Percentiles rank a stretch among this genome's conserved stretches.
Conservation (phyloP, 1,284 basidiomycete species). For the Cutaneotrichosporon curvatum region DNA sequence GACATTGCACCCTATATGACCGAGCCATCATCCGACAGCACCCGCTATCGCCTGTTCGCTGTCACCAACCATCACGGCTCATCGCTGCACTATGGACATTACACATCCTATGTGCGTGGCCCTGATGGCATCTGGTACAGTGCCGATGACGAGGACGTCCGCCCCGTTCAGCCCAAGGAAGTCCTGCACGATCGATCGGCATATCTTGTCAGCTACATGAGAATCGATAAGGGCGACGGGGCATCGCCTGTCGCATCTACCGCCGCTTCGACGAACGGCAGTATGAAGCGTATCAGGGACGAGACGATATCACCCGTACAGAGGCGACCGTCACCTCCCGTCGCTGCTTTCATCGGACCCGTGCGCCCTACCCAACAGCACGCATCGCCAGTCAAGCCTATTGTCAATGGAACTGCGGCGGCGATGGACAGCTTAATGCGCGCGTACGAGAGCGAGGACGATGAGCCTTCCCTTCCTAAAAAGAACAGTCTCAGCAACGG, state of each 20-base stretch:
- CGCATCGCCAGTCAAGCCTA: neutral
- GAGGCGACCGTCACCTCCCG: no score
- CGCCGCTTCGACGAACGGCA: neutral
- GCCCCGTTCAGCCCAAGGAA: constrained; percentile 35
- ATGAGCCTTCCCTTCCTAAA: neutral
- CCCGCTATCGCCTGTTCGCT: constrained; percentile 81
- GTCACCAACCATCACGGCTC: constrained; percentile 89
- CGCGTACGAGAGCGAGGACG: neutral
- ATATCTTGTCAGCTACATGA: constrained; percentile 88
- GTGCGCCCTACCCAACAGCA: neutral
- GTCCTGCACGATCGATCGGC: constrained; percentile 69
- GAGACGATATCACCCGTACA: neutral
- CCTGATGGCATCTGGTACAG: constrained; percentile 71
- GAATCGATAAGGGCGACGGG: constrained; percentile 29
- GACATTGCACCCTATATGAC: constrained; percentile 77
- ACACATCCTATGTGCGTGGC: constrained; percentile 77
- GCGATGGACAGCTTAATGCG: neutral
- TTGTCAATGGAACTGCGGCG: neutral
- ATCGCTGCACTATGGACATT: constrained; percentile 93
- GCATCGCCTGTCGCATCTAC: neutral
- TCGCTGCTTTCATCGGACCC: no score
- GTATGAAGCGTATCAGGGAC: neutral
- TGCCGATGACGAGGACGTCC: constrained; percentile 87
- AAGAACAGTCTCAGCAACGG: neutral
- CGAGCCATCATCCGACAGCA: constrained; percentile 57